Percentiles rank a stretch among this genome's conserved stretches.
Evolutionary conservation across 371 early-diverging fungal genomes (phyloP).

Genomic region (Mucor circinelloides): DNA sequence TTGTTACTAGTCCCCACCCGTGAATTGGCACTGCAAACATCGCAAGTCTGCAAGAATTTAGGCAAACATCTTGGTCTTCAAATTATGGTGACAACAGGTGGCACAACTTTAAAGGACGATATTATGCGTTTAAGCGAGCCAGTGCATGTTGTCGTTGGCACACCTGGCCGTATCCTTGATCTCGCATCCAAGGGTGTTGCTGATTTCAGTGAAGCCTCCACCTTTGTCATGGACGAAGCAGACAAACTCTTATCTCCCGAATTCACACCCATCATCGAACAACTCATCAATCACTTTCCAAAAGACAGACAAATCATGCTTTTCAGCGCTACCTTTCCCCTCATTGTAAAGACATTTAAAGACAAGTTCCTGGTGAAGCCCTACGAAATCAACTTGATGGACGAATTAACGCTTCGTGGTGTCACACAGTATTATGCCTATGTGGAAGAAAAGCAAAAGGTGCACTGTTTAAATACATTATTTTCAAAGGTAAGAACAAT

Average conservation of each 20-base stretch:
- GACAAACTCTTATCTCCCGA: slow-evolving; percentile 97
- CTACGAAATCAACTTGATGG: slow-evolving; percentile 98
- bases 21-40: slow-evolving; percentile 95
- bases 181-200: slow-evolving; percentile 89
- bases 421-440: slow-evolving; percentile 98
- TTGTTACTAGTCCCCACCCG: slow-evolving; percentile 94
- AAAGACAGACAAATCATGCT: slow-evolving; percentile 91
- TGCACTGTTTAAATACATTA: slow-evolving; percentile 95
- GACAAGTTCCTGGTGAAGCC: slow-evolving; percentile 91
- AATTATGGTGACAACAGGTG: slow-evolving; percentile 97
- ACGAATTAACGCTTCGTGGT: slow-evolving; percentile 95
- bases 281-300: slow-evolving; percentile 84
- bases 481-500: slow-evolving; percentile 86
- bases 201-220: slow-evolving; percentile 79
- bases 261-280: slow-evolving; percentile 94
- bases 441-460: slow-evolving; percentile 97
- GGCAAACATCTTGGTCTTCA: slow-evolving; percentile 91
- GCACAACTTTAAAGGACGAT: slow-evolving; percentile 96
- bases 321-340: slow-evolving; percentile 98
- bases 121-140: slow-evolving; percentile 89
- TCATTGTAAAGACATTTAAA: slow-evolving; percentile 93
- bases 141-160: slow-evolving; percentile 95
- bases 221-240: slow-evolving; percentile 98
- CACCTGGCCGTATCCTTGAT: slow-evolving; percentile 97
- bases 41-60: slow-evolving; percentile 91